Base-by-base conservation (phyloP, 768 basidiomycete genomes). In the Pleurotus tuoliensis region DNA sequence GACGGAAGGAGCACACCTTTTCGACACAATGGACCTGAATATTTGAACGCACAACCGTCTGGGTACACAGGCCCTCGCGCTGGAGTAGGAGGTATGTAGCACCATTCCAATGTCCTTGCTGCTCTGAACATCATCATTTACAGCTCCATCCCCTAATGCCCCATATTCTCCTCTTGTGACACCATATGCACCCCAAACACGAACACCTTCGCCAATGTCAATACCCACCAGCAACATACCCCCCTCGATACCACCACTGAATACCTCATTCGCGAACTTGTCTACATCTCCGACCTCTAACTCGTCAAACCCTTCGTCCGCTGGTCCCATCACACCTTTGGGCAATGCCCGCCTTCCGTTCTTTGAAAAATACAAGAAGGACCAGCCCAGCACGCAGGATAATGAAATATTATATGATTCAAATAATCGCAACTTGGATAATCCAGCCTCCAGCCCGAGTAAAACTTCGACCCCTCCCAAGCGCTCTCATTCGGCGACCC, bases 291-390 rank as follows among this genome's bases (percentile, higher is more conserved):
- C 56, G 25, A 25, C 53, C 25, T 37, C 37, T 30, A 59, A 56
- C 25, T 38, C 63, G 5, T 58, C 68, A 27, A 63, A 71, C 24
- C 66, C 66, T 45, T 63, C 67, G 43, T 66, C 66, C 4, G 66
- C 51, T n/a, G 51, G 51, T 2, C 51, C 51, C 16, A 41, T 53
- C 41, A 53, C 51, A 9, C 51, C 51, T 41, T 37, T 53, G 41
- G 51, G 38, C 16, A 41, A 24, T n/a, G 18, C 75, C 5, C 69
- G 74, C 4, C 69, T 86, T 58, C 80, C 82, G 7, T 81, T 87
- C 66, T 79, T 87, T 59, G 83, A 86, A 56, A 80, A 80, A 61
- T 74, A 78, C 63, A 80, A 78, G 60, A 71, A 73, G 61, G 71
- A 67, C 43, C 24, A 67, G 24, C 66, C 48, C 59, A 65, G 41